Evolutionary conservation across 2,329 filamentous ascomycete genomes (phyloP).

Genomic region (Penicillium verrucosum): DNA sequence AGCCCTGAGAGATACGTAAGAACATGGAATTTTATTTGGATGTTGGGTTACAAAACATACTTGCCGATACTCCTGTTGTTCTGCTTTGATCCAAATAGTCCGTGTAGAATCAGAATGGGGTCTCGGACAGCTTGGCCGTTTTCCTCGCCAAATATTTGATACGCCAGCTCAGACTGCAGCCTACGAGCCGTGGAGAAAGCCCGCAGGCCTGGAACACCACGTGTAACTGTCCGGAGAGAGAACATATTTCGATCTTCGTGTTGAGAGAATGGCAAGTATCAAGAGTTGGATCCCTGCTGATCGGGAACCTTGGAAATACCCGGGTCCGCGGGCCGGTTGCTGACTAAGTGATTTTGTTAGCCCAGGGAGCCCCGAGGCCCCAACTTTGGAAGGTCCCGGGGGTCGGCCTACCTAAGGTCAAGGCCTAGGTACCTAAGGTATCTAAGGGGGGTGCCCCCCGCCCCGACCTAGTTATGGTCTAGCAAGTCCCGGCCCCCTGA

Average conservation of each 20-base stretch:
- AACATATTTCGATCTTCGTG: slow-evolving; percentile 5
- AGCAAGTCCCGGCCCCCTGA: no score
- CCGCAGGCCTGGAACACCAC: slow-evolving; percentile 18
- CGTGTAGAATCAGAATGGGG: slow-evolving; percentile 86
- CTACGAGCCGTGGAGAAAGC: slow-evolving; percentile 34
- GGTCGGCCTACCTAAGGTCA: no score
- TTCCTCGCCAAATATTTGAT: slow-evolving; percentile 38
- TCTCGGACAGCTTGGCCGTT: slow-evolving; percentile 36
- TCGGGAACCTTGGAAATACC: background rate
- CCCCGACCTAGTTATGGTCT: no score
- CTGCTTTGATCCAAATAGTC: slow-evolving; percentile 90
- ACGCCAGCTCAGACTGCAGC: slow-evolving; percentile 31
- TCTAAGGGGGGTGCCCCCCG: no score
- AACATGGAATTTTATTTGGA: background rate
- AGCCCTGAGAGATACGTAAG: slow-evolving; percentile 46
- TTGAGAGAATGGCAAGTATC: background rate
- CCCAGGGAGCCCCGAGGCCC: no score
- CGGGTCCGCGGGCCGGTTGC: background rate
- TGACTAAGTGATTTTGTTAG: slow-evolving; percentile 8
- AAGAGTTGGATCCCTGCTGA: background rate
- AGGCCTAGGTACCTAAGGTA: no score
- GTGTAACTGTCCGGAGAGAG: slow-evolving; percentile 1
- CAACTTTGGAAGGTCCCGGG: no score
- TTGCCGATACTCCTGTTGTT: slow-evolving; percentile 95
- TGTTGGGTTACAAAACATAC: slow-evolving; percentile 52